These are phyloP conservation scores for Podila clonocystis DNA, from an alignment of 192 early-diverging fungal genomes.

Conservation along the genomic window DNA sequence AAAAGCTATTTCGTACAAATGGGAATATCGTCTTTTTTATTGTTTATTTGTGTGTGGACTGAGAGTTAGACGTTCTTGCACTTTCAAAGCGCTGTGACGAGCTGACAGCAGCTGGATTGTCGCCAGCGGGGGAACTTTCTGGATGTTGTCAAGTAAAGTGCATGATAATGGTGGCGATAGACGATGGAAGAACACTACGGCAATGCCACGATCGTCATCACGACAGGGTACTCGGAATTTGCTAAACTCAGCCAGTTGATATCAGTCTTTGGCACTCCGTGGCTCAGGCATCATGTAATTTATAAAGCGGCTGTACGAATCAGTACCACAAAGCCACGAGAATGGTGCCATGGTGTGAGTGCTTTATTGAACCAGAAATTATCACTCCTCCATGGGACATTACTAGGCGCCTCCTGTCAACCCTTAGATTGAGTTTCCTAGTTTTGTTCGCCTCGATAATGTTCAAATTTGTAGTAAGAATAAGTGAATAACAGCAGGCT, in stretches of 20 bases:
- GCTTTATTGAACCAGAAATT: slow-evolving; percentile 48
- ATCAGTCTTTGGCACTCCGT: slow-evolving; percentile 25
- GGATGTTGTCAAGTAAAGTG: too few species aligned
- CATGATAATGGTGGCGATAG: slow-evolving; percentile 6
- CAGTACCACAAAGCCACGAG: slow-evolving; percentile 32
- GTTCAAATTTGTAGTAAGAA: too few species aligned
- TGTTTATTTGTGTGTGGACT: too few species aligned
- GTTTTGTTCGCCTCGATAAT: too few species aligned
- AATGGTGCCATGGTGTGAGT: slow-evolving; percentile 41
- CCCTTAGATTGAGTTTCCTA: too few species aligned
- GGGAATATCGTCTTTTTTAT: too few species aligned
- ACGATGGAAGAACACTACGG: slow-evolving; percentile 24
- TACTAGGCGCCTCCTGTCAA: neutral
- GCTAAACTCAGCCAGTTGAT: slow-evolving; percentile 36
- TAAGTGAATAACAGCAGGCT: too few species aligned
- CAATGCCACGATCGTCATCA: neutral
- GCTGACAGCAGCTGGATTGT: too few species aligned
- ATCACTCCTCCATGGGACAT: slow-evolving; percentile 21
- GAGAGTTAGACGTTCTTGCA: too few species aligned
- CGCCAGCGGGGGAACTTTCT: too few species aligned
- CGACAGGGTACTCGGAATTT: slow-evolving; percentile 7
- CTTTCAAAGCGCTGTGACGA: too few species aligned
- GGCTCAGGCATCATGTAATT: slow-evolving; percentile 34
- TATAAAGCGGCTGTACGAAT: slow-evolving; percentile 33
- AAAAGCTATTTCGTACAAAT: too few species aligned